Evolutionary conservation across 2,329 filamentous ascomycete species (phyloP).

Genomic region (Neofusicoccum umdonicola): DNA sequence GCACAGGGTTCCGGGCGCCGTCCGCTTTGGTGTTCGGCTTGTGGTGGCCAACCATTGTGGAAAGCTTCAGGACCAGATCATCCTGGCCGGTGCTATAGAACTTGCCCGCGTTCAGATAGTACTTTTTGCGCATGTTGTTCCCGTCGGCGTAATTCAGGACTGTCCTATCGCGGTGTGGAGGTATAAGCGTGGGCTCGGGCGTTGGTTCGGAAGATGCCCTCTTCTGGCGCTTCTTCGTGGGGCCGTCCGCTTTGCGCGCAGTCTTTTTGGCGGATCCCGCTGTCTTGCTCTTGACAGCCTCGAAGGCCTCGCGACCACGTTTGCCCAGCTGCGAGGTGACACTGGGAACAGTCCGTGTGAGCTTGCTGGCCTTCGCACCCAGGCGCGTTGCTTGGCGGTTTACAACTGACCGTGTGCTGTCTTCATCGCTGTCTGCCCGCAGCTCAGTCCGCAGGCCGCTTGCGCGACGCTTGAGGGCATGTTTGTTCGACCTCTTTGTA

Average conservation of each 20-base stretch:
- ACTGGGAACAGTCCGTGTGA: background rate
- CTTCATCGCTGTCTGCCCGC: background rate
- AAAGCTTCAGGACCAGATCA: background rate
- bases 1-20: conserved; percentile 47
- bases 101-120: conserved; percentile 3
- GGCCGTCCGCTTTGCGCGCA: conserved; percentile 46
- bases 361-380: background rate
- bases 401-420: background rate
- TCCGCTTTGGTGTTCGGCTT: conserved; percentile 32
- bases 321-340: background rate
- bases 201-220: conserved; percentile 6
- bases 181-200: conserved; percentile 18
- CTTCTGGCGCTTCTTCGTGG: background rate
- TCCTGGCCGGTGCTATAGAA: conserved; percentile 28
- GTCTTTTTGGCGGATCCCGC: conserved; percentile 16
- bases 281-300: conserved; percentile 37
- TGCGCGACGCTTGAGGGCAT: background rate
- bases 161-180: conserved; percentile 28
- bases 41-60: conserved; percentile 31
- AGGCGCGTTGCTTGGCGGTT: background rate
- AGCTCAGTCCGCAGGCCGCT: conserved; percentile 1
- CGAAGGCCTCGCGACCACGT: conserved; percentile 34
- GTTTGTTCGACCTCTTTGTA: background rate
- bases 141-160: background rate
- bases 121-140: background rate